Percentiles rank a stretch among this genome's conserved stretches.
Conservation (phyloP, 148 eudicot genomes). For the Cornus kousa region DNA sequence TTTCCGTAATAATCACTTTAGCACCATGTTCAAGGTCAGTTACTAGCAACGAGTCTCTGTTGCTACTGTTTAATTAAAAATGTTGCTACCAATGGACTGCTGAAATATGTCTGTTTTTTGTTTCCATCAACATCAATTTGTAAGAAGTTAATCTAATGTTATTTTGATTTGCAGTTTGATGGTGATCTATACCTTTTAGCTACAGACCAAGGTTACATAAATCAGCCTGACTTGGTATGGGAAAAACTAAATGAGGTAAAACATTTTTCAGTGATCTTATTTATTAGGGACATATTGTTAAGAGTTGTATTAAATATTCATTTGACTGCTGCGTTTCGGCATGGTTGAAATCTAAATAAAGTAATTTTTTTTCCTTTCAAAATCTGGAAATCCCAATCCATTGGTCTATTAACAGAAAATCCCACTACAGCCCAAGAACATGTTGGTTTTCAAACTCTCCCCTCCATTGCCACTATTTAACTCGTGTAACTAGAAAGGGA, state of each 20-base stretch:
- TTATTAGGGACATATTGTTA: background rate
- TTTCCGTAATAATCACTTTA: slow-evolving; percentile 97
- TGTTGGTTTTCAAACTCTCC: too few relatives aligned
- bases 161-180: slow-evolving; percentile 58
- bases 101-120: background rate
- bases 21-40: slow-evolving; percentile 93
- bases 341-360: too few relatives aligned
- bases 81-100: background rate
- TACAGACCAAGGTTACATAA: slow-evolving; percentile 89
- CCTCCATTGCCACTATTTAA: too few relatives aligned
- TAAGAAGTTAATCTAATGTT: background rate
- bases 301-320: background rate
- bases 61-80: background rate
- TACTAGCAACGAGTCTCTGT: background rate
- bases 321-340: background rate
- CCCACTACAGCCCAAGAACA: too few relatives aligned
- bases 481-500: too few relatives aligned
- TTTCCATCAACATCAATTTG: background rate
- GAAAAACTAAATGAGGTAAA: slow-evolving; percentile 94
- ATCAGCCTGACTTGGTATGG: slow-evolving; percentile 96
- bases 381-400: too few relatives aligned
- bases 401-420: too few relatives aligned
- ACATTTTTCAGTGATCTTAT: background rate
- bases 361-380: too few relatives aligned
- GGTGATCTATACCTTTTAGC: slow-evolving; percentile 77